Base-by-base conservation (phyloP, 768 basidiomycete species). In the Dendrothele bispora region DNA sequence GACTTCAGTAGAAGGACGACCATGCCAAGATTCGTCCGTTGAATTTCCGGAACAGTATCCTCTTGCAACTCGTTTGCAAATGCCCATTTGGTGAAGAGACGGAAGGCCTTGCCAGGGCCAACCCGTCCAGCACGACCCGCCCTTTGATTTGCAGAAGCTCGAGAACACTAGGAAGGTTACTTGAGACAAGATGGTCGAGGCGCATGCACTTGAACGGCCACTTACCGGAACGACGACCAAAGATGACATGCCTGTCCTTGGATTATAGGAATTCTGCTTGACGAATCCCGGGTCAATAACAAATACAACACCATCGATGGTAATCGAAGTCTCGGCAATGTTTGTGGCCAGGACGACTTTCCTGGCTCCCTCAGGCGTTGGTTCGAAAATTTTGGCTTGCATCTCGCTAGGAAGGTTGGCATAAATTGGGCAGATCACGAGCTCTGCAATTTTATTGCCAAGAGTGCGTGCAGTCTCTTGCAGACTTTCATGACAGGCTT, bases 351-450 rank as follows among this genome's bases (percentile, higher is more conserved):
- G 75, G 17, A 99, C 97, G 39, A 99, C 95, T 70, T 99, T 99
- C 48, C 97, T 78, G 22, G 97, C 91, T 17, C 94, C 94, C 45
- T 91, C 88, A 1, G 95, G 97, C 4, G 97, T 99, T 1, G 97
- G 95, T 66, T 99, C 97, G 66, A 99, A 99, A 48, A 99, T 99
- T 71, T 98, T 97, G 29, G 94, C 89, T 64, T 99, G 97, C 95
- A 99, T 95, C 52, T 99, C 97, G 56, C 92, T 95, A 1, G 97
- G 97, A n/a, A 99, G 70, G 63, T 97, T 98, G 53, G 97, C 97
- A 60, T 99, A 99, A 51, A 99, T 99, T 3, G 97, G 97, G 60
- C 95, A 98, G 50, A 99, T 80, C 48, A 98, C 84, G 37, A 99
- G 78, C 59, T 99, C 97, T 5, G 83, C 79, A 38, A 98, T 88